A percentile compares a stretch with the other conserved stretches of the same genome.
Evolutionary conservation across 1,284 basidiomycete species (phyloP).

Genomic region (Puccinia coronata): DNA sequence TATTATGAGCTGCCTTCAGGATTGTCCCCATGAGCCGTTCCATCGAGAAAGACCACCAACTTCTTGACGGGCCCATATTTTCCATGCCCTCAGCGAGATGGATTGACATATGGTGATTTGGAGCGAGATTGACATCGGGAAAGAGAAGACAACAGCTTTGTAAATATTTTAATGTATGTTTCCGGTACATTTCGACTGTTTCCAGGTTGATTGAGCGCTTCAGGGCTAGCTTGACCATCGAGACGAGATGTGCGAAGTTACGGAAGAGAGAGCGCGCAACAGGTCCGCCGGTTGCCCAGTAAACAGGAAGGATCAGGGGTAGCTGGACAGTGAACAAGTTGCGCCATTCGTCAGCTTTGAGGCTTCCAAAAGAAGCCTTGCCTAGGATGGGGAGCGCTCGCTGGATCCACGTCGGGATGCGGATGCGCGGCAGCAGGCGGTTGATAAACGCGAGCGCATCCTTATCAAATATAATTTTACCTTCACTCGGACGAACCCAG

Average conservation of each 20-base stretch:
- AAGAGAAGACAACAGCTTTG: constrained; percentile 15
- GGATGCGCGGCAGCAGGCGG: background rate
- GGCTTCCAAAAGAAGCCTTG: constrained; percentile 5
- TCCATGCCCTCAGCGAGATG: constrained; percentile 22
- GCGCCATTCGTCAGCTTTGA: constrained; percentile 41
- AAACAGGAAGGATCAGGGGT: constrained; percentile 1
- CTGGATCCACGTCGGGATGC: constrained; percentile 30
- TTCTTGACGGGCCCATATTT: constrained; percentile 35
- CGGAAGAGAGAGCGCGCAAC: constrained; percentile 9
- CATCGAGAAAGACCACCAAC: constrained; percentile 38
- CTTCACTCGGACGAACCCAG: constrained; percentile 21
- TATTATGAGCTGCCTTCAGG: constrained; percentile 34
- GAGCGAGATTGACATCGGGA: background rate
- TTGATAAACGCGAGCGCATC: constrained; percentile 12
- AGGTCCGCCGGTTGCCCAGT: background rate
- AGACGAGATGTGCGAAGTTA: constrained; percentile 34
- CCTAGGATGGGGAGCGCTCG: constrained; percentile 12
- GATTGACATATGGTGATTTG: constrained; percentile 41
- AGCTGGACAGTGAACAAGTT: constrained; percentile 42
- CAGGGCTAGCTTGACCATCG: constrained; percentile 13
- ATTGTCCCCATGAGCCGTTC: constrained; percentile 29
- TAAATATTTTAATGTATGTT: constrained; percentile 22
- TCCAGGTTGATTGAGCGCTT: background rate
- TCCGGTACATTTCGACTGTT: background rate
- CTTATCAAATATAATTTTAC: constrained; percentile 33